Evolutionary conservation across 768 basidiomycete genomes (phyloP), one percentile per base, ranked within the genome.

Genomic region (Auricularia auricula-judae): DNA sequence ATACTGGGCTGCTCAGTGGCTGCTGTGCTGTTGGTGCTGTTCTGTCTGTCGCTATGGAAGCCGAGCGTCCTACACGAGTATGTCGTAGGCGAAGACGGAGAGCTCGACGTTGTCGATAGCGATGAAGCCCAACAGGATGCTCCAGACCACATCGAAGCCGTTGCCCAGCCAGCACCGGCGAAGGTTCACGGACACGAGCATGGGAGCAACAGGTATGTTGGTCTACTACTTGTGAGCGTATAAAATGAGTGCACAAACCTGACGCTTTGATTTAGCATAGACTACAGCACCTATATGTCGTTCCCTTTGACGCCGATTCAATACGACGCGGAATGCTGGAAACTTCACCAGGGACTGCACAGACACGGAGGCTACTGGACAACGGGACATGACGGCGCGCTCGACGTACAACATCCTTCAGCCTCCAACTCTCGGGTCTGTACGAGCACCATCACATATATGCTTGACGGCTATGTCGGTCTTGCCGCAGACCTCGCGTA

Each of bases 391-490:
- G 65, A 64, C 39, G 73, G 72, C 11, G 59, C 69, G 3, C 67
- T 68, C 53, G 78, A 79, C 47, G 74, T 75, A 14, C 36, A 66
- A 2, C 74, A 76, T 62, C 71, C 71, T 47, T 70, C 72, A 64
- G 65, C 71, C 60, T 67, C 67, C n/a, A 63, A 69, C 12, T 51
- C 68, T 16, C 64, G 59, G n/a, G 66, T 72, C 10, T 89, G 87
- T 73, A 74, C 72, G n/a, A 84, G 80, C 65, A 86, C 85, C 0
- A 82, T 89, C 67, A 89, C 87, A 2, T 89, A 89, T 69, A 80
- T 87, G 81, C 74, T 89, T 60, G 85, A 86, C 68, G 86, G 86
- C 2, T 74, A 79, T 61, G 84, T 85, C 12, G 88, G 87, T 36
- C 74, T 89, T n/a, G 71, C 81, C 23, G 82, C 83, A 44, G 87